These are phyloP conservation scores for Hypoxylon subgilvum DNA, from an alignment of 495 filamentous ascomycete genomes.

Conservation along the genomic window DNA sequence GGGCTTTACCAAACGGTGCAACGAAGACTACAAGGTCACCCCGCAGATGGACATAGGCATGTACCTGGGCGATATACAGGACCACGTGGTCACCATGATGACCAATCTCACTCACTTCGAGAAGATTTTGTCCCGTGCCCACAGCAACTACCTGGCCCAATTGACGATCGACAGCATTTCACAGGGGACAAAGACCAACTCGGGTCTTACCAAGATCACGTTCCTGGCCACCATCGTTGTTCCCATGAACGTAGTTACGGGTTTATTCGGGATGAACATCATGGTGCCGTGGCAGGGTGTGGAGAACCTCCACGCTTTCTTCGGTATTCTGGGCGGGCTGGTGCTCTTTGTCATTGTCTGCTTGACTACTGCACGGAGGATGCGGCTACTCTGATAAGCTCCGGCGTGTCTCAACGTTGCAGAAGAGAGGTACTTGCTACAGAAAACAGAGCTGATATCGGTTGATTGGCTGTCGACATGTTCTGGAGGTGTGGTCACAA, in stretches of 20 bases:
- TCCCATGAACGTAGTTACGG: conserved; percentile 93
- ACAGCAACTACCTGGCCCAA: conserved; percentile 95
- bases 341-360: conserved; percentile 61
- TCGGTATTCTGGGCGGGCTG: conserved; percentile 76
- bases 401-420: too few relatives aligned
- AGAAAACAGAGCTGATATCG: too few relatives aligned
- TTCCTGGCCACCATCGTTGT: conserved; percentile 92
- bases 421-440: too few relatives aligned
- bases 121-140: conserved; percentile 94
- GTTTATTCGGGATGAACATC: conserved; percentile 98
- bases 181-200: conserved; percentile 79
- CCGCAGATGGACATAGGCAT: conserved; percentile 94
- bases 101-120: conserved; percentile 93
- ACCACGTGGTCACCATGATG: conserved; percentile 99
- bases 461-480: too few relatives aligned
- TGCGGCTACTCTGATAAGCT: too few relatives aligned
- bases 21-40: conserved; percentile 92
- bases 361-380: conserved; percentile 42
- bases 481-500: too few relatives aligned
- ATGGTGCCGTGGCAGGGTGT: conserved; percentile 69
- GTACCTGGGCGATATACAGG: conserved; percentile 95
- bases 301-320: conserved; percentile 72
- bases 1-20: conserved; percentile 97
- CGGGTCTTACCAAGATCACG: conserved; percentile 92
- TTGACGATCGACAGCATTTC: conserved; percentile 87